Conservation (phyloP, 371 early-diverging fungal species). For the Apophysomyces sp. region DNA sequence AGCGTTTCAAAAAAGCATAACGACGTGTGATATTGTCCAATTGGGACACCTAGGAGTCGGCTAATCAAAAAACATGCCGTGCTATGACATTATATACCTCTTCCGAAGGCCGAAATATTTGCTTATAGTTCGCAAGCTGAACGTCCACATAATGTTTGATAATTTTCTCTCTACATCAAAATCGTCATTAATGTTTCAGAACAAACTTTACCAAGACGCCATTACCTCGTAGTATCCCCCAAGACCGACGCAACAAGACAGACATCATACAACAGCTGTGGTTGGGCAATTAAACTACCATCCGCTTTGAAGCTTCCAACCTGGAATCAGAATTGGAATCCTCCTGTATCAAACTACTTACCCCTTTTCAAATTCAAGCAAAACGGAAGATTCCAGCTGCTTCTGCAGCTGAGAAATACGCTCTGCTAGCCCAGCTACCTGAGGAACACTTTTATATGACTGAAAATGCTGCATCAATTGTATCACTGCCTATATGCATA, state of each 20-base stretch:
- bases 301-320: slow-evolving; percentile 47
- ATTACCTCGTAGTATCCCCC: slow-evolving; percentile 68
- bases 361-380: slow-evolving; percentile 74
- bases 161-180: slow-evolving; percentile 42
- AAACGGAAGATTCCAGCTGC: slow-evolving; percentile 68
- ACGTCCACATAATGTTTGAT: slow-evolving; percentile 79
- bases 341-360: slow-evolving; percentile 14
- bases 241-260: slow-evolving; percentile 78
- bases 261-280: slow-evolving; percentile 65
- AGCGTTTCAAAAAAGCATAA: slow-evolving; percentile 91
- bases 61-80: not conserved
- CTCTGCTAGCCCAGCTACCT: slow-evolving; percentile 70
- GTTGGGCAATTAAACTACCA: slow-evolving; percentile 52
- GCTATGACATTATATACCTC: slow-evolving; percentile 51
- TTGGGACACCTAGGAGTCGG: slow-evolving; percentile 62
- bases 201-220: not conserved
- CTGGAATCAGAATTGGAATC: not conserved
- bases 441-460: slow-evolving; percentile 71
- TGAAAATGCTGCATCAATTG: slow-evolving; percentile 80
- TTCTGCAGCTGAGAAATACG: slow-evolving; percentile 62
- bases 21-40: slow-evolving; percentile 85
- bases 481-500: slow-evolving; percentile 61
- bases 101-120: slow-evolving; percentile 75
- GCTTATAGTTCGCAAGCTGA: slow-evolving; percentile 83
- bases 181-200: not conserved